Evolutionary conservation across 768 basidiomycete species (phyloP).

Genomic region (Tricholoma sp.): DNA sequence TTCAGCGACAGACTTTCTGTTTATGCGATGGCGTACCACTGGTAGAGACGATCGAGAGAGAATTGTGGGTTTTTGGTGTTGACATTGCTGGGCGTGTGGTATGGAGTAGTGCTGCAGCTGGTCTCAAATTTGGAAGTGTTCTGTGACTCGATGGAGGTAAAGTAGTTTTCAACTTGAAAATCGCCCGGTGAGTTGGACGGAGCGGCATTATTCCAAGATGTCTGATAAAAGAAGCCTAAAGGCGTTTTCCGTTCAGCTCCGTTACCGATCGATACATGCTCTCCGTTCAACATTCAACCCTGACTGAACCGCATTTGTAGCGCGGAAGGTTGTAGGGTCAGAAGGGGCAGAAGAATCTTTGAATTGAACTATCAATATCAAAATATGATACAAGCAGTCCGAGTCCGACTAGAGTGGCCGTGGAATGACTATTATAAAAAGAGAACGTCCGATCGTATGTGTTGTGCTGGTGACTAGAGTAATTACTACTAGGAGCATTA

Average conservation of each 20-base stretch:
- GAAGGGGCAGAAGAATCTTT: background rate
- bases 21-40: slow-evolving; percentile 21
- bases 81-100: slow-evolving; percentile 24
- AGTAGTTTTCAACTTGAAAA: background rate
- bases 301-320: background rate
- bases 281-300: too few relatives aligned
- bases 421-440: background rate
- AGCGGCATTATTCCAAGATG: slow-evolving; percentile 3
- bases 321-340: background rate
- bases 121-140: background rate
- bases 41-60: slow-evolving; percentile 37
- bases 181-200: slow-evolving; percentile 2
- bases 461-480: background rate
- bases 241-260: too few relatives aligned
- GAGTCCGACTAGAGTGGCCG: background rate
- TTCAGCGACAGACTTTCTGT: background rate
- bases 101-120: slow-evolving; percentile 7
- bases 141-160: background rate
- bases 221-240: background rate
- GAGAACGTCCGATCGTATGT: background rate
- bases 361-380: background rate
- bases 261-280: too few relatives aligned
- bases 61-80: slow-evolving; percentile 31
- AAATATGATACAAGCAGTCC: background rate
- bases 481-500: background rate